Percentiles rank a stretch among this genome's conserved stretches.
Evolutionary conservation across 176 grass and related monocot species (phyloP).

Genomic region (Alloteropsis semialata): DNA sequence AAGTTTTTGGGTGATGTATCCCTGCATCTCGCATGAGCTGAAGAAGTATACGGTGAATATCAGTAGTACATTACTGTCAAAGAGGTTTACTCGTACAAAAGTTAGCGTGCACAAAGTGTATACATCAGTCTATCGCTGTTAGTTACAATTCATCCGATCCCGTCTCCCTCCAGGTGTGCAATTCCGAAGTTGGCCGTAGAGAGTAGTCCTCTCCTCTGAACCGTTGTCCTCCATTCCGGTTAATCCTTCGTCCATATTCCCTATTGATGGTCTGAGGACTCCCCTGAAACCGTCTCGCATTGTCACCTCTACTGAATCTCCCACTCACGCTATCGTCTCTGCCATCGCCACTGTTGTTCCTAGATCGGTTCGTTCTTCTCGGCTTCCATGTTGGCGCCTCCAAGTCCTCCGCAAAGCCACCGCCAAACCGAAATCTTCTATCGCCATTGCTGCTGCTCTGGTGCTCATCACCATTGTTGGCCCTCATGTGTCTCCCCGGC

Average conservation of each 20-base stretch:
- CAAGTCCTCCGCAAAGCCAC: constrained; percentile 4
- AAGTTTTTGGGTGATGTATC: not conserved
- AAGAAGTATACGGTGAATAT: not conserved
- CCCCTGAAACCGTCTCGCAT: not conserved
- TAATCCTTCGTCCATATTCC: not conserved
- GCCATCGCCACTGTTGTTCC: not conserved
- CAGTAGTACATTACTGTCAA: not conserved
- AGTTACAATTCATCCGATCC: constrained; percentile 1
- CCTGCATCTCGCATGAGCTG: not conserved
- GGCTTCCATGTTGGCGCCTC: constrained; percentile 54
- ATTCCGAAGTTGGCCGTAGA: constrained; percentile 30
- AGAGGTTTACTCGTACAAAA: not conserved
- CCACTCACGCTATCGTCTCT: not conserved
- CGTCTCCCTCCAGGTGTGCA: not conserved
- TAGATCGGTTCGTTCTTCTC: constrained; percentile 4
- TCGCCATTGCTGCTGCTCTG: not conserved
- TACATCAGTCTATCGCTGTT: not conserved
- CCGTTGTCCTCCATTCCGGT: not conserved
- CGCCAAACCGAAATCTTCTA: not conserved
- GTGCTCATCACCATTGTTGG: not conserved
- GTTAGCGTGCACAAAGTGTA: not conserved
- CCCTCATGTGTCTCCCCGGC: not conserved
- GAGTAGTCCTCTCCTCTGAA: constrained; percentile 26
- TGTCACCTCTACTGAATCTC: constrained; percentile 7
- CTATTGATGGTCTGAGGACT: not conserved